Evolutionary conservation across 2,329 filamentous ascomycete species (phyloP).

Genomic region (Biscogniauxia mediterranea): DNA sequence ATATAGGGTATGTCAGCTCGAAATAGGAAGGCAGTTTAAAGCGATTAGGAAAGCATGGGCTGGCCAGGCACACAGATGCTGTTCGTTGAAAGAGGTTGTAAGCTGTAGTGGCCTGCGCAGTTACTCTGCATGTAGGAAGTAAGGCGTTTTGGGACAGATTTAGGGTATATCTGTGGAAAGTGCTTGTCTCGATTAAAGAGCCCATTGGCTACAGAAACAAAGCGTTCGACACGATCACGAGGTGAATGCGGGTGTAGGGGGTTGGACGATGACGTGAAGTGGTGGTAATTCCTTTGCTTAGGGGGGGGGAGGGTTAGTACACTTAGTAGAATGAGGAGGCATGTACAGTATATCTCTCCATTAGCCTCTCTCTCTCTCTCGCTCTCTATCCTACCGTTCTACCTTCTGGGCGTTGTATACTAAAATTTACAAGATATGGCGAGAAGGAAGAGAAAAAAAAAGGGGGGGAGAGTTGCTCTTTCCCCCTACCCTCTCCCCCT

Average conservation of each 20-base stretch:
- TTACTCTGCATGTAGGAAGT: conserved; percentile 6
- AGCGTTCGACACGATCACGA: conserved; percentile 10
- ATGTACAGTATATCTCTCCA: too few relatives aligned
- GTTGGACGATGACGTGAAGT: conserved; percentile 4
- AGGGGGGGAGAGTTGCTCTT: too few relatives aligned
- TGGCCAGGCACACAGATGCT: background rate
- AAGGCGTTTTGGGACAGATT: conserved; percentile 15
- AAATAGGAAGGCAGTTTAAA: background rate
- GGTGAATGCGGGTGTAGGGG: background rate
- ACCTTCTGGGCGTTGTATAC: too few relatives aligned
- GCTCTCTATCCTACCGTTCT: too few relatives aligned
- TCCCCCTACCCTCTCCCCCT: too few relatives aligned
- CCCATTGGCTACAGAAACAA: conserved; percentile 16
- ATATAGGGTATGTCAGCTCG: conserved; percentile 12
- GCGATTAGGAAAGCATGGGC: background rate
- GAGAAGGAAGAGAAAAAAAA: too few relatives aligned
- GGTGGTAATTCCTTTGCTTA: conserved; percentile 4
- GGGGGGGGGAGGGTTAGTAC: too few relatives aligned
- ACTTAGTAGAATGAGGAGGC: too few relatives aligned
- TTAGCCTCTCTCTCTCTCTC: too few relatives aligned
- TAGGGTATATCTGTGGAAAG: conserved; percentile 13
- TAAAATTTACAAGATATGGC: too few relatives aligned
- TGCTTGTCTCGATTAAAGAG: conserved; percentile 11
- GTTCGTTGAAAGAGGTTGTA: background rate
- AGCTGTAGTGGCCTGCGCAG: background rate